These are phyloP conservation scores for Aspergillus costaricaensis DNA, from an alignment of 2,329 filamentous ascomycete genomes.

Conservation along the genomic window DNA sequence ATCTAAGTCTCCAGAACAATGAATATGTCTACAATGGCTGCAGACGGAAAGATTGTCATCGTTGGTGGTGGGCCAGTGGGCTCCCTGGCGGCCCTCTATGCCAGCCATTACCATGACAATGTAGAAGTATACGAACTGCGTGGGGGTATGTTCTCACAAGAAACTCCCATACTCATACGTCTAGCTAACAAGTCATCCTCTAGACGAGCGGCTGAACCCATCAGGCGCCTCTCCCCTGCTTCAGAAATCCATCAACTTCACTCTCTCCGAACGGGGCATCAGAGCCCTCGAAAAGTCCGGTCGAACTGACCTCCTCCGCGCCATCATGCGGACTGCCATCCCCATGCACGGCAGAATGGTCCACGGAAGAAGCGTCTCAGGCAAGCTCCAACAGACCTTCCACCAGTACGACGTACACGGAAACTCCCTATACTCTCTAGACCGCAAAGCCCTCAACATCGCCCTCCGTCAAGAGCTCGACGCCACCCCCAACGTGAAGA, in stretches of 20 bases:
- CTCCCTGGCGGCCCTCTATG: conserved; percentile 87
- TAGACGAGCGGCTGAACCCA: too few relatives aligned
- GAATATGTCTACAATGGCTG: too few relatives aligned
- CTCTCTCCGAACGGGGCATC: conserved; percentile 89
- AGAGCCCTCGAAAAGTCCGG: conserved; percentile 76
- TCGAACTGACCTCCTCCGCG: conserved; percentile 66
- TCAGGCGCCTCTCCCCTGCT: too few relatives aligned
- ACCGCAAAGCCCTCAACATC: conserved; percentile 80
- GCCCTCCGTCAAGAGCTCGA: conserved; percentile 77
- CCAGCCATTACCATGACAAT: conserved; percentile 79
- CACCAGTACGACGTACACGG: conserved; percentile 94
- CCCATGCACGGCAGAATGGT: conserved; percentile 98
- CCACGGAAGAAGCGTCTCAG: conserved; percentile 66
- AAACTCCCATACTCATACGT: too few relatives aligned
- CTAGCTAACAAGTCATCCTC: too few relatives aligned
- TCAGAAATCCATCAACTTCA: conserved; percentile 79
- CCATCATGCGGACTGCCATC: conserved; percentile 72
- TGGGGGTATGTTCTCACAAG: conserved; percentile 79
- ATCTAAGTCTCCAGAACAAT: too few relatives aligned
- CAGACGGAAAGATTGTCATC: conserved; percentile 66
- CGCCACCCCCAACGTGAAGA: conserved; percentile 82
- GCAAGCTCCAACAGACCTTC: conserved; percentile 67
- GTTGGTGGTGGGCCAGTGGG: conserved; percentile 94
- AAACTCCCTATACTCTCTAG: conserved; percentile 60
- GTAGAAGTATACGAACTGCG: conserved; percentile 95